Base-by-base conservation (phyloP, 2,329 filamentous ascomycete genomes). In the Colletotrichum agaves region DNA sequence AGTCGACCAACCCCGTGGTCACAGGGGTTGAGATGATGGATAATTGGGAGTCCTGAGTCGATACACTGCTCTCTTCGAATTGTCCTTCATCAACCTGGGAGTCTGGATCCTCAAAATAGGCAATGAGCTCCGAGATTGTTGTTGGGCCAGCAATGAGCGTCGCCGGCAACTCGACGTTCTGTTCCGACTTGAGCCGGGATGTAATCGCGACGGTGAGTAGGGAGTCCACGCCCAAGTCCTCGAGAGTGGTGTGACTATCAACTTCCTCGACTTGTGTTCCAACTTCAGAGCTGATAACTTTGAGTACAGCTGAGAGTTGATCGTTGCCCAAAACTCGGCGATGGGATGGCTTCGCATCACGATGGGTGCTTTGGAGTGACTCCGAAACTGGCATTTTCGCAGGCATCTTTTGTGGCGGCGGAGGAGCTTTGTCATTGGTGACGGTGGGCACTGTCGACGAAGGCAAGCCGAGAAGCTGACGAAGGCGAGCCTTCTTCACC, bases 161-260 rank as follows among this genome's bases (percentile, higher is more conserved):
- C 1, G 44, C 44, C 8, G 44, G 44, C 44, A 47, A 21, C 15
- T 47, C 44, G 19, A 47, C 23, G 19, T 47, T 47, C 44, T 47
- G 44, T 17, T 47, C 44, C 44, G 44, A 47, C 44, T 47, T 47
- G 17, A 47, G 12, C 23, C 44, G 19, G 44, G 44, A 47, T 17
- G 44, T 47, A 21, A 47, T 47, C 17, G 44, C 44, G 44, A 47
- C 44, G 4, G 44, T 47, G 44, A 47, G 44, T 17, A 47, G 44
- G 44, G 44, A 47, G 44, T 47, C 44, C 11, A 47, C 44, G 10
- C 44, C 44, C 44, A 47, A 47, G 44, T 47, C 44, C 44, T 47
- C 44, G 17, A 47, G 44, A 23, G 44, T 47, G 19, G 44, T 47
- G 44, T 47, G 44, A 7, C 13, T 47, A 17, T 47, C 44, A 17